These are phyloP conservation scores for Plasmodium billcollinsi DNA, from an alignment of 169 alveolate genomes.

Conservation along the genomic window DNA sequence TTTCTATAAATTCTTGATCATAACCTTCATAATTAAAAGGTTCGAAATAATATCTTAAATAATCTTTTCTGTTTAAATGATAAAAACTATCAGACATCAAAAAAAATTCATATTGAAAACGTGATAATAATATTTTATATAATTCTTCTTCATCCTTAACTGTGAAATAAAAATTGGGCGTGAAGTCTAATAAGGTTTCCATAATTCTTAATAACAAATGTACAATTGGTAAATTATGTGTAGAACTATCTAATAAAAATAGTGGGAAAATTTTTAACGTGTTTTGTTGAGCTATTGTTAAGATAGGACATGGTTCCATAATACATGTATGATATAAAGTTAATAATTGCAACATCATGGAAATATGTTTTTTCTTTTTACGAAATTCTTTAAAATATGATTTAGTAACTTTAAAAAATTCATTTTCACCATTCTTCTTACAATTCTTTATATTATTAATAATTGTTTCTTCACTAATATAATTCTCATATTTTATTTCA, in stretches of 20 bases:
- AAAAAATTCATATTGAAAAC: conserved; percentile 85
- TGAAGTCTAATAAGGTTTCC: conserved; percentile 85
- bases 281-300: conserved; percentile 71
- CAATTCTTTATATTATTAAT: conserved; percentile 61
- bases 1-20: conserved; percentile 34
- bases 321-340: conserved; percentile 68
- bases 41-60: conserved; percentile 39
- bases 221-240: conserved; percentile 82
- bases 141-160: conserved; percentile 82
- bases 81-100: conserved; percentile 77
- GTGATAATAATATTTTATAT: conserved; percentile 80
- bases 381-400: conserved; percentile 35
- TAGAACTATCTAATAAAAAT: conserved; percentile 80
- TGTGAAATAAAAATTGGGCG: conserved; percentile 80
- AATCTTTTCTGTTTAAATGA: conserved; percentile 39
- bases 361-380: conserved; percentile 52
- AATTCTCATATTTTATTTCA: conserved; percentile 47
- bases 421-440: conserved; percentile 45
- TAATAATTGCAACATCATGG: conserved; percentile 64
- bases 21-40: conserved; percentile 42
- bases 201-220: conserved; percentile 82
- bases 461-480: conserved; percentile 40
- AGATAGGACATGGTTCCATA: conserved; percentile 71
- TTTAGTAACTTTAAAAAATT: conserved; percentile 56
- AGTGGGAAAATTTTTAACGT: conserved; percentile 78